These are phyloP conservation scores for Acorus gramineus DNA, from an alignment of 106 monocot species.

Conservation along the genomic window DNA sequence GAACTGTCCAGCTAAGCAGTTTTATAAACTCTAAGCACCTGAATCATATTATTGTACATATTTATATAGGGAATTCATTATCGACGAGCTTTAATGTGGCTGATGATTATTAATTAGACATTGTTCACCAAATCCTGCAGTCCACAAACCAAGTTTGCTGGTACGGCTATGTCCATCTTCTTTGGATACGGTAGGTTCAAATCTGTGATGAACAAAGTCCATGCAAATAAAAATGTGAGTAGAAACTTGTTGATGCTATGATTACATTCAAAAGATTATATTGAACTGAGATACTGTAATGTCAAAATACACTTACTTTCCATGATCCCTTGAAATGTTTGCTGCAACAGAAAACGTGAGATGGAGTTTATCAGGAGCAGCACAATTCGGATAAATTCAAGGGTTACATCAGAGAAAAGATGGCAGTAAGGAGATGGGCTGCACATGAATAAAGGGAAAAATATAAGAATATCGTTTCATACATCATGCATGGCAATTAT, in stretches of 20 bases:
- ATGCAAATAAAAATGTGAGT: not conserved
- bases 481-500: no score
- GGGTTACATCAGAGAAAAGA: not conserved
- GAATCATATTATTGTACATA: no score
- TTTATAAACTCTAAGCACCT: no score
- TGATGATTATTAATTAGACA: no score
- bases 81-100: no score
- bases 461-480: no score
- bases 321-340: constrained; percentile 75
- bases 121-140: constrained; percentile 31
- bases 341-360: constrained; percentile 27
- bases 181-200: constrained; percentile 74
- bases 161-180: constrained; percentile 82
- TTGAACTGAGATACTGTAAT: no score
- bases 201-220: constrained; percentile 19
- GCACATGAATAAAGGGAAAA: no score
- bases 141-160: constrained; percentile 70
- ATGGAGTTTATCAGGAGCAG: not conserved
- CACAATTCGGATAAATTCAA: no score
- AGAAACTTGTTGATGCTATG: not conserved
- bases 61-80: no score
- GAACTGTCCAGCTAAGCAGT: no score
- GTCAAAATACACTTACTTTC: constrained; percentile 39
- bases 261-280: not conserved
- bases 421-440: no score